Percentiles rank a stretch among this genome's conserved stretches.
Conservation (phyloP, 202 grass and related monocot genomes). For the Schoenoplectus tabernaemontani region DNA sequence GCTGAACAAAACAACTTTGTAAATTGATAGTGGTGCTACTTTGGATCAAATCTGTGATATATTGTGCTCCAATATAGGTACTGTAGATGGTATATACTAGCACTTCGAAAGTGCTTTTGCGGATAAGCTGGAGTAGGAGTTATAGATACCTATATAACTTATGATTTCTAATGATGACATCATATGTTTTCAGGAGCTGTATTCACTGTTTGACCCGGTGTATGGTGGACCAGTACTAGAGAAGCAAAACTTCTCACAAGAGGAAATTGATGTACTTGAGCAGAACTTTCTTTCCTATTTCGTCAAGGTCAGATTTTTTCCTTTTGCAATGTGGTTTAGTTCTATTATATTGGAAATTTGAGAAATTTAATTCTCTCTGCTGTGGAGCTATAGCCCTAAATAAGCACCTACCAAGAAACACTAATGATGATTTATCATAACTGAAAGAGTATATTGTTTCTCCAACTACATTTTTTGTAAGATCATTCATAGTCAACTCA, state of each 20-base stretch:
- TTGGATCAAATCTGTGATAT: not conserved
- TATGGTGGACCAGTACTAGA: constrained; percentile 64
- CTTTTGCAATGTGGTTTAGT: not conserved
- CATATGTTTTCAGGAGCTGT: constrained; percentile 55
- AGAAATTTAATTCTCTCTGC: not conserved
- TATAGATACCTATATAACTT: not conserved
- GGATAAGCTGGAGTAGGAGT: not conserved
- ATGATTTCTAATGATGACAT: not conserved
- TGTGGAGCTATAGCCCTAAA: not conserved
- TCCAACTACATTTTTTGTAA: not conserved
- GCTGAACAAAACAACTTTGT: not conserved
- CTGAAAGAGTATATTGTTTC: not conserved
- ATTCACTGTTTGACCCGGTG: constrained; percentile 81
- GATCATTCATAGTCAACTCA: not conserved
- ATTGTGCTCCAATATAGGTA: not conserved
- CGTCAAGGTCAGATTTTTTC: constrained; percentile 41
- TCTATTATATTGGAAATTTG: not conserved
- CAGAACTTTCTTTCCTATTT: constrained; percentile 86
- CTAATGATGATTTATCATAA: not conserved
- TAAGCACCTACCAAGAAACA: not conserved
- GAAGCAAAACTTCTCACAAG: constrained; percentile 57
- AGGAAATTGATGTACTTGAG: constrained; percentile 68
- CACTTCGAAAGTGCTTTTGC: not conserved
- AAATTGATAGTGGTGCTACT: not conserved
- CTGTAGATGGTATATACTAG: not conserved